These are phyloP conservation scores for Fusarium sp. DNA, from an alignment of 2,329 filamentous ascomycete species.

Conservation along the genomic window DNA sequence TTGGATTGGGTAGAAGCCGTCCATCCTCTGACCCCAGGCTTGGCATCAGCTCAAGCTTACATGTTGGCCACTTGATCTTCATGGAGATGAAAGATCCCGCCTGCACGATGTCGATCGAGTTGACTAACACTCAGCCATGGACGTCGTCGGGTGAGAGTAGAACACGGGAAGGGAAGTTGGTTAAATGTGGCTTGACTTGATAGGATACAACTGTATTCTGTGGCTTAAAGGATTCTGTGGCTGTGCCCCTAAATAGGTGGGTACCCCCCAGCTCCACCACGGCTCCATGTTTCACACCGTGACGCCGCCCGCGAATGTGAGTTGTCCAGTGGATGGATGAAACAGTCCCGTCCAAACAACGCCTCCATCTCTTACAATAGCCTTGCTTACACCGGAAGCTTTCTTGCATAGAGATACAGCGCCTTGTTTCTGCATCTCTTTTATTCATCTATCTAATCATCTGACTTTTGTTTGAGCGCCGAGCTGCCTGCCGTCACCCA, in stretches of 20 bases:
- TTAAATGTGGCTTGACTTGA: background rate
- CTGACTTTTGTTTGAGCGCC: background rate
- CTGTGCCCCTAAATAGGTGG: background rate
- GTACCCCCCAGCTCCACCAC: background rate
- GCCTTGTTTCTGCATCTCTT: background rate
- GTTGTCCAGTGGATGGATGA: slow-evolving; percentile 39
- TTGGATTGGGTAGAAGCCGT: background rate
- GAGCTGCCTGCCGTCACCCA: background rate
- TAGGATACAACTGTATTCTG: background rate
- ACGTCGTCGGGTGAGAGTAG: background rate
- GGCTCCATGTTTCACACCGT: slow-evolving; percentile 29
- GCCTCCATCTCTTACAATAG: slow-evolving; percentile 20
- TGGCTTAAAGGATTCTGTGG: slow-evolving; percentile 28
- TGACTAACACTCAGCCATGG: background rate
- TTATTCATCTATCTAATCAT: slow-evolving; percentile 4
- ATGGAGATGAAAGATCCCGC: background rate
- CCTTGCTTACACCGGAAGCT: background rate
- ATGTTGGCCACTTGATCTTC: background rate
- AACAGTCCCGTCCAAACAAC: slow-evolving; percentile 21
- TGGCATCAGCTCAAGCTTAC: background rate
- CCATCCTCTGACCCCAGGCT: background rate
- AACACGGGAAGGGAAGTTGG: background rate
- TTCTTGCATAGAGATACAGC: slow-evolving; percentile 8
- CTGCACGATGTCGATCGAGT: background rate
- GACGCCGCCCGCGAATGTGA: slow-evolving; percentile 15